Evolutionary conservation across 2,329 filamentous ascomycete species (phyloP).

Genomic region (Aschersonia sp.): DNA sequence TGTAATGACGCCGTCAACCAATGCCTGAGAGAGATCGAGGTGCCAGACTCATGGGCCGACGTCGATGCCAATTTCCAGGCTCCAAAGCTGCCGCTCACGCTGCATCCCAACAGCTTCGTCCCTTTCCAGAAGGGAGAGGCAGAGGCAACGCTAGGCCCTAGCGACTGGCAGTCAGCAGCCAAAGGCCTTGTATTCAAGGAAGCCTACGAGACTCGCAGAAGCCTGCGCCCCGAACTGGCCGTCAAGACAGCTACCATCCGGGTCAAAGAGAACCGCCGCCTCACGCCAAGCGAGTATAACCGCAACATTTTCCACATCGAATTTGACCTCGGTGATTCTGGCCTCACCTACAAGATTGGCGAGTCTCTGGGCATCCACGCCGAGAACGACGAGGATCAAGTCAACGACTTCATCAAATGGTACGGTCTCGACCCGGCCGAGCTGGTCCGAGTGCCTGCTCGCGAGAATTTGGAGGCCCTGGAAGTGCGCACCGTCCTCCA

Average conservation of each 20-base stretch:
- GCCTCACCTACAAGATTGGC: slow-evolving; percentile 90
- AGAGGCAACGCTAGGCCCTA: slow-evolving; percentile 51
- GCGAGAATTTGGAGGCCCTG: slow-evolving; percentile 57
- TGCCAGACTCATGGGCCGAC: slow-evolving; percentile 70
- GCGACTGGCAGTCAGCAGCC: slow-evolving; percentile 70
- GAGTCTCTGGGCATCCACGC: slow-evolving; percentile 94
- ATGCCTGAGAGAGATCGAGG: slow-evolving; percentile 57
- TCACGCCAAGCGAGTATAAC: slow-evolving; percentile 81
- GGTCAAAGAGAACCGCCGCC: slow-evolving; percentile 88
- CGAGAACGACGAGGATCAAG: slow-evolving; percentile 71
- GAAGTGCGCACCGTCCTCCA: slow-evolving; percentile 92
- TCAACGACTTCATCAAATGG: slow-evolving; percentile 74
- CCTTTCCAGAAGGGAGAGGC: slow-evolving; percentile 62
- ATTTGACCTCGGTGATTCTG: slow-evolving; percentile 85
- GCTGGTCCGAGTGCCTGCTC: slow-evolving; percentile 80
- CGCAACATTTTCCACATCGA: slow-evolving; percentile 99
- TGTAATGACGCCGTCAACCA: slow-evolving; percentile 53
- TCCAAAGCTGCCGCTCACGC: slow-evolving; percentile 42
- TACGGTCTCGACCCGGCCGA: slow-evolving; percentile 76
- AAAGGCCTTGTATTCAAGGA: slow-evolving; percentile 91
- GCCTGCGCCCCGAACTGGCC: slow-evolving; percentile 71
- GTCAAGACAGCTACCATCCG: slow-evolving; percentile 78
- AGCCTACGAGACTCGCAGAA: slow-evolving; percentile 61
- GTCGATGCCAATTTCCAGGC: slow-evolving; percentile 37
- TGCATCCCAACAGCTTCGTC: slow-evolving; percentile 71